These are phyloP conservation scores for Termitomyces sp. DNA, from an alignment of 768 basidiomycete species.

Conservation along the genomic window DNA sequence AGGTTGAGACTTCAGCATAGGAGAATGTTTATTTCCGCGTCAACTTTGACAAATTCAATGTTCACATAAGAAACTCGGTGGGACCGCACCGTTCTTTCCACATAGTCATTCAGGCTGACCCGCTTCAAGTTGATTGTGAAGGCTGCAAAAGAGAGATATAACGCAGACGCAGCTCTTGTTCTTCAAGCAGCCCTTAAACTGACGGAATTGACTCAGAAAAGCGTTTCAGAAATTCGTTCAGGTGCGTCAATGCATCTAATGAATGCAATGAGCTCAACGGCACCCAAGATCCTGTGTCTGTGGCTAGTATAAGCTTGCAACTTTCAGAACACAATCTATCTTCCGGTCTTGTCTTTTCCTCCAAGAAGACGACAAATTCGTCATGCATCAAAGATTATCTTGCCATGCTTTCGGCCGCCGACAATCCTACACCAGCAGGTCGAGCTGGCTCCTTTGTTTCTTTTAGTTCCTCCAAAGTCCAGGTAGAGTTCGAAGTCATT, in stretches of 20 bases:
- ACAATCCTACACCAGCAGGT: conserved; percentile 75
- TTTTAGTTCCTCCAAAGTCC: conserved; percentile 62
- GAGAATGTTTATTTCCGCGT: conserved; percentile 75
- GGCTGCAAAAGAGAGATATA: conserved; percentile 76
- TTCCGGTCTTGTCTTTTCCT: conserved; percentile 52
- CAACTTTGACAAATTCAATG: conserved; percentile 84
- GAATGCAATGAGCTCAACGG: neutral
- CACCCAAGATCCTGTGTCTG: conserved; percentile 54
- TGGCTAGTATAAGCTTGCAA: conserved; percentile 57
- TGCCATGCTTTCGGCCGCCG: conserved; percentile 72
- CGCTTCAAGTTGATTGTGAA: conserved; percentile 62
- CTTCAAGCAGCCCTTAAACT: conserved; percentile 66
- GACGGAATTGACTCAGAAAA: conserved; percentile 58
- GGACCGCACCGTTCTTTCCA: conserved; percentile 14
- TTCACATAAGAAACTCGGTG: conserved; percentile 84
- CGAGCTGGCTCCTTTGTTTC: conserved; percentile 68
- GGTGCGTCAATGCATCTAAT: conserved; percentile 29
- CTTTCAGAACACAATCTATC: conserved; percentile 58
- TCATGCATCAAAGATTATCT: conserved; percentile 73
- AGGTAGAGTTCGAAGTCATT: conserved; percentile 76
- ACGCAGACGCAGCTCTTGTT: conserved; percentile 65
- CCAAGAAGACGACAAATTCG: conserved; percentile 50
- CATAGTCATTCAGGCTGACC: conserved; percentile 6
- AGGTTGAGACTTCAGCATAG: conserved; percentile 27
- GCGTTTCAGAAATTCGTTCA: conserved; percentile 56